Conservation (phyloP, 495 filamentous ascomycete genomes). For the Cercophora sp. region DNA sequence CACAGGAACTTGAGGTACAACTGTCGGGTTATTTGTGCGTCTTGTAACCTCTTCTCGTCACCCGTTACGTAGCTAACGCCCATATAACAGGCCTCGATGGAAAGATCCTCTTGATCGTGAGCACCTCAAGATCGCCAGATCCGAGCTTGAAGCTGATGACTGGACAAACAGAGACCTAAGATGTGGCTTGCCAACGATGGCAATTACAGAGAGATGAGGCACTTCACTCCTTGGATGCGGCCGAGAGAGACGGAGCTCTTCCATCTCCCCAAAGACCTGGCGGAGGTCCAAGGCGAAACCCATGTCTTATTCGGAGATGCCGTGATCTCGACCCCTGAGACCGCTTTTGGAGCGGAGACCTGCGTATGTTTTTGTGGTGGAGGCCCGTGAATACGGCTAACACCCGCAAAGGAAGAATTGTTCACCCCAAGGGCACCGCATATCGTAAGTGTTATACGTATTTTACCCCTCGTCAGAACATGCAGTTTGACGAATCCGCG, state of each 20-base stretch:
- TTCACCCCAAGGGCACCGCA: slow-evolving; percentile 63
- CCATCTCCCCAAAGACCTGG: slow-evolving; percentile 63
- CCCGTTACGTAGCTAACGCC: background rate
- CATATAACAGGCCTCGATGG: slow-evolving; percentile 43
- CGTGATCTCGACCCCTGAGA: slow-evolving; percentile 69
- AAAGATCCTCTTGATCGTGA: slow-evolving; percentile 63
- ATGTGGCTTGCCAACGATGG: slow-evolving; percentile 79
- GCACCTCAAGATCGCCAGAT: too few relatives aligned
- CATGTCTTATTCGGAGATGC: slow-evolving; percentile 72
- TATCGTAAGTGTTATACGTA: slow-evolving; percentile 19
- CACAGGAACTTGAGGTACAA: slow-evolving; percentile 73
- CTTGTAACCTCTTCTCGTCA: background rate
- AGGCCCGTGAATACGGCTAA: background rate
- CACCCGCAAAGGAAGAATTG: slow-evolving; percentile 54
- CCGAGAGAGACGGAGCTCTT: slow-evolving; percentile 61
- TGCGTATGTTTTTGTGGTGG: slow-evolving; percentile 35
- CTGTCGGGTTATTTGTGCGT: slow-evolving; percentile 57
- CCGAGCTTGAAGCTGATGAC: too few relatives aligned
- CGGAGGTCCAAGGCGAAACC: slow-evolving; percentile 55
- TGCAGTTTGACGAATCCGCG: slow-evolving; percentile 51
- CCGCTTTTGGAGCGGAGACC: slow-evolving; percentile 66
- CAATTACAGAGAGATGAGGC: slow-evolving; percentile 66
- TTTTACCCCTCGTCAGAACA: slow-evolving; percentile 19
- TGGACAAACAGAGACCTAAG: slow-evolving; percentile 66
- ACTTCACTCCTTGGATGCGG: slow-evolving; percentile 51